A percentile compares a stretch with the other conserved stretches of the same genome.
Conservation (phyloP, 2,329 filamentous ascomycete genomes). For the Pestalotiopsis sp. region DNA sequence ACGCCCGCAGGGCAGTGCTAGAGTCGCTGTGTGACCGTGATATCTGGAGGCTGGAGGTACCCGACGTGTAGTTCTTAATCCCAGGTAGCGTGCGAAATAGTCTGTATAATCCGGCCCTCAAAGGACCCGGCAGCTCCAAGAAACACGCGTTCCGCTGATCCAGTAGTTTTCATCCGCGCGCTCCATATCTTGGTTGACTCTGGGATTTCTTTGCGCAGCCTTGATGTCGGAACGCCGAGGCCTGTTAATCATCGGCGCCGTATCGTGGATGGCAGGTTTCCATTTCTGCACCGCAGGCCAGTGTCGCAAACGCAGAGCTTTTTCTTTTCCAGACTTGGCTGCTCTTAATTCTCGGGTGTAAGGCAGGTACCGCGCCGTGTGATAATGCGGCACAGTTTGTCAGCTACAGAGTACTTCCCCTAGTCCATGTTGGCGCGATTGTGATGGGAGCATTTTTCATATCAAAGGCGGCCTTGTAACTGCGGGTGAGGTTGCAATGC, state of each 20-base stretch:
- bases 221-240: not conserved
- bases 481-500: constrained; percentile 11
- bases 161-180: not conserved
- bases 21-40: not conserved
- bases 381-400: not conserved
- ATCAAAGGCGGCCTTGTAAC: not conserved
- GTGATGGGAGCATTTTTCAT: not conserved
- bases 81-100: not conserved
- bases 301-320: not conserved
- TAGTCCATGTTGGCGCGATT: not conserved
- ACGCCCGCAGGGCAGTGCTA: not conserved
- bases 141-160: constrained; percentile 9
- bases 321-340: not conserved
- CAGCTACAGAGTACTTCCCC: not conserved
- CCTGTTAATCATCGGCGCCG: not conserved
- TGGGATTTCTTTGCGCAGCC: not conserved
- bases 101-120: not conserved
- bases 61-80: not conserved
- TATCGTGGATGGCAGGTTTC: not conserved
- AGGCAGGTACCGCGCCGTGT: not conserved
- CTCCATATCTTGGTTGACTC: not conserved
- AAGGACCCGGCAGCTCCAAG: not conserved
- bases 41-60: not conserved
- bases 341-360: not conserved
- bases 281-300: not conserved